phyloP scores from a whole-genome alignment of 768 basidiomycete species.

The Hypholoma sublateritium region DNA sequence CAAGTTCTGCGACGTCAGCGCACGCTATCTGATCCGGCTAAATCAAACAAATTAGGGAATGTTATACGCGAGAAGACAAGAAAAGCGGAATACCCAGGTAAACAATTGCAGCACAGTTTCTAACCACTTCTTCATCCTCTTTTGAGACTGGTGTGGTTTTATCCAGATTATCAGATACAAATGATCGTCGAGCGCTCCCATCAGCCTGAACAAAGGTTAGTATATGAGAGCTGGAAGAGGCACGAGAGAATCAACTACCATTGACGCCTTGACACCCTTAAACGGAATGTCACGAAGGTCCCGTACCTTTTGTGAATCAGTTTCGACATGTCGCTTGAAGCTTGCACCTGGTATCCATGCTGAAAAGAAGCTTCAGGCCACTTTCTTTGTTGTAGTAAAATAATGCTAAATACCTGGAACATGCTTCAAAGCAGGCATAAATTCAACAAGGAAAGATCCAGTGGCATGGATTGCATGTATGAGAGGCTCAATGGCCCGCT shows the following conservation, averaged over 20 bases:
- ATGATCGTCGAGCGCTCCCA: constrained; percentile 16
- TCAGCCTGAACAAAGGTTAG: constrained; percentile 11
- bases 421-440: constrained; percentile 29
- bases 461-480: constrained; percentile 34
- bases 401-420: constrained; percentile 23
- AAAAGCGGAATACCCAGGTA: neutral
- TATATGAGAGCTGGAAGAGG: neutral
- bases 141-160: neutral
- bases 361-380: neutral
- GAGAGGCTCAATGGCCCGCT: constrained; percentile 29
- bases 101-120: constrained; percentile 2
- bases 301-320: constrained; percentile 17
- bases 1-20: no score
- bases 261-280: constrained; percentile 21
- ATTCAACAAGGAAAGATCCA: constrained; percentile 36
- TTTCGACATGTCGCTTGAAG: constrained; percentile 29
- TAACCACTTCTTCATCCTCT: constrained; percentile 1
- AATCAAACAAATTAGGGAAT: neutral
- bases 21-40: constrained; percentile 9
- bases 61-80: neutral
- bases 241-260: constrained; percentile 17
- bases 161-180: constrained; percentile 3
- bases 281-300: constrained; percentile 29
- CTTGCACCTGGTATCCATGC: constrained; percentile 40
- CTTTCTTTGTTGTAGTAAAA: neutral